Evolutionary conservation across 306 rosid species (phyloP).

Genomic region (Myrica gale): DNA sequence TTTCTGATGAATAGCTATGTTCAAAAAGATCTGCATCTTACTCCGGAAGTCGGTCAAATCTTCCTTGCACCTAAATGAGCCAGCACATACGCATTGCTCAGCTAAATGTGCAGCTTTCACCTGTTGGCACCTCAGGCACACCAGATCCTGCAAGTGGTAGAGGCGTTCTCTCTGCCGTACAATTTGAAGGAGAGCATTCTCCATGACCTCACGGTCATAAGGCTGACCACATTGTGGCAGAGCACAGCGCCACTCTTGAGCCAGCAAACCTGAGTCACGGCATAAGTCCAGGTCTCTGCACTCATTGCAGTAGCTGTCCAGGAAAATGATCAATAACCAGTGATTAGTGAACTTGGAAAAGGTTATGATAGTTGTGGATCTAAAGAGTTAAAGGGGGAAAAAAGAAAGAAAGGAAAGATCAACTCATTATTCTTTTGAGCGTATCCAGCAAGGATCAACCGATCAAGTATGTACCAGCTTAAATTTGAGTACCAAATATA

Average conservation of each 20-base stretch:
- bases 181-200: conserved; percentile 67
- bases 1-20: conserved; percentile 69
- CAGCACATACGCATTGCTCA: conserved; percentile 80
- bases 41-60: conserved; percentile 40
- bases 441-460: neutral
- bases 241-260: conserved; percentile 77
- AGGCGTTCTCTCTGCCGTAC: conserved; percentile 81
- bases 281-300: conserved; percentile 88
- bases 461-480: neutral
- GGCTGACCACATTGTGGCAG: conserved; percentile 93
- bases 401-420: neutral
- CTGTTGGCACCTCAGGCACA: conserved; percentile 62
- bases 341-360: neutral
- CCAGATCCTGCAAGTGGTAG: conserved; percentile 82
- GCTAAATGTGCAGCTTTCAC: conserved; percentile 86
- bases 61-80: conserved; percentile 76
- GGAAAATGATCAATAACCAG: neutral
- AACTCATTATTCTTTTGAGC: neutral
- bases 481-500: neutral
- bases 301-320: conserved; percentile 76
- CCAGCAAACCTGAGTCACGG: conserved; percentile 61
- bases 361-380: conserved; percentile 3
- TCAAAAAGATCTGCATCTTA: conserved; percentile 63
- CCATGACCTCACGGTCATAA: conserved; percentile 76
- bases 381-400: neutral